Evolutionary conservation across 2,329 filamentous ascomycete genomes (phyloP).

Genomic region (Furcasterigmium sp.): DNA sequence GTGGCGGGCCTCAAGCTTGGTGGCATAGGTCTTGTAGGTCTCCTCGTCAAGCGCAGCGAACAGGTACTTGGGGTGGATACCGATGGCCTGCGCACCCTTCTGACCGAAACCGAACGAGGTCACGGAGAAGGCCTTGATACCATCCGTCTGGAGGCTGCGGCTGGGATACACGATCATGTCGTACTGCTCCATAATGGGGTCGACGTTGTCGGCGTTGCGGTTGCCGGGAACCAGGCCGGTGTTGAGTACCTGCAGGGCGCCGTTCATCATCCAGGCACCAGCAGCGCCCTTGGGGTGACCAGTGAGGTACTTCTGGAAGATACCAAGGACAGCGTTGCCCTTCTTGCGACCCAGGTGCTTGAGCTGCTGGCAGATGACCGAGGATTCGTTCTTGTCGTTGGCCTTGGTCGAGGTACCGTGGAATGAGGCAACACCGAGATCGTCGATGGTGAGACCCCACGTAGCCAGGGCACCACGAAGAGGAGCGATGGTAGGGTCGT

Average conservation of each 20-base stretch:
- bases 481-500: conserved; percentile 87
- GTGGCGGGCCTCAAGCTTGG: conserved; percentile 86
- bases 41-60: conserved; percentile 88
- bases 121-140: conserved; percentile 96
- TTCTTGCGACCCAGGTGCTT: conserved; percentile 91
- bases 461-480: conserved; percentile 93
- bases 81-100: conserved; percentile 96
- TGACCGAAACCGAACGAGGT: conserved; percentile 99
- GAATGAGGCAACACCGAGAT: conserved; percentile 93
- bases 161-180: conserved; percentile 98
- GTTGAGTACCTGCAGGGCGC: conserved; percentile 92
- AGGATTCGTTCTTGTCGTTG: conserved; percentile 99
- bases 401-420: conserved; percentile 97
- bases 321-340: conserved; percentile 91
- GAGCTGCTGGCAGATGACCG: conserved; percentile 94
- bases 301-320: conserved; percentile 99
- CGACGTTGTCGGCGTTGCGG: conserved; percentile 95
- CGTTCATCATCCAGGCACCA: conserved; percentile 99
- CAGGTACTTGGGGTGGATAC: conserved; percentile 93
- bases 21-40: conserved; percentile 75
- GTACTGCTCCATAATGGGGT: conserved; percentile 93
- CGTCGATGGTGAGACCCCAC: conserved; percentile 96
- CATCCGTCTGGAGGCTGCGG: conserved; percentile 92
- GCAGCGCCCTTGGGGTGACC: conserved; percentile 99
- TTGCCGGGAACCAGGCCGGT: conserved; percentile 92